Percentiles rank a stretch among this genome's conserved stretches.
These are phyloP conservation scores for Sanguinoderma infundibulare DNA, from an alignment of 1,284 basidiomycete genomes.

Conservation along the genomic window DNA sequence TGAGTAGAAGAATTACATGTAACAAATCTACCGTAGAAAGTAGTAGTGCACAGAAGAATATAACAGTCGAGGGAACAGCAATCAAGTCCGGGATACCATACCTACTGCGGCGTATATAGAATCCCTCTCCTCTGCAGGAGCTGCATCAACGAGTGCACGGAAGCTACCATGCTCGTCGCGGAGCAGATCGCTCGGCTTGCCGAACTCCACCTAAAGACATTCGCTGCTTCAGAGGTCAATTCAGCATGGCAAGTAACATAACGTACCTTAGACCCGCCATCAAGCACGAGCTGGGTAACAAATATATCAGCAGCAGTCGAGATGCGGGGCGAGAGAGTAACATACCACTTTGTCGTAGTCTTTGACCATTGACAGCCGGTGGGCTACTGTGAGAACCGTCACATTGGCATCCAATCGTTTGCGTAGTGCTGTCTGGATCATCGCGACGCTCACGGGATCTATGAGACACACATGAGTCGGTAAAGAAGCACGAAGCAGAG, in stretches of 20 bases:
- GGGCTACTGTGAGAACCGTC: slow-evolving; percentile 69
- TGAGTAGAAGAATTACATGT: too few relatives aligned
- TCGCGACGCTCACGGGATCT: slow-evolving; percentile 60
- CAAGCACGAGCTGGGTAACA: not conserved
- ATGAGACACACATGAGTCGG: not conserved
- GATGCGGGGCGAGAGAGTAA: slow-evolving; percentile 14
- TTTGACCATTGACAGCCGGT: slow-evolving; percentile 72
- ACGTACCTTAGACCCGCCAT: not conserved
- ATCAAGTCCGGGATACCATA: not conserved
- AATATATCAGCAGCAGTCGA: not conserved
- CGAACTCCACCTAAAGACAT: slow-evolving; percentile 46
- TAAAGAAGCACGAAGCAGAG: not conserved
- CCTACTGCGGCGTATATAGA: not conserved
- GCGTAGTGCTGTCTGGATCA: slow-evolving; percentile 62
- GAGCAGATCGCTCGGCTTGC: slow-evolving; percentile 62
- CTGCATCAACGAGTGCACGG: slow-evolving; percentile 56
- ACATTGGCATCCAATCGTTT: slow-evolving; percentile 53
- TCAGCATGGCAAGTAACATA: not conserved
- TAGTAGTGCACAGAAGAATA: too few relatives aligned
- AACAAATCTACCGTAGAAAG: too few relatives aligned
- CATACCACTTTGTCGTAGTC: slow-evolving; percentile 50
- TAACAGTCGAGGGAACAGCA: too few relatives aligned
- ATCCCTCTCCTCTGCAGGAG: slow-evolving; percentile 33
- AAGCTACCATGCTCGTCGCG: slow-evolving; percentile 53
- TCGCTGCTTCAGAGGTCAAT: slow-evolving; percentile 40